Base-by-base conservation (phyloP, 805 yeast species). In the Teunomyces barrocoloradensis region DNA sequence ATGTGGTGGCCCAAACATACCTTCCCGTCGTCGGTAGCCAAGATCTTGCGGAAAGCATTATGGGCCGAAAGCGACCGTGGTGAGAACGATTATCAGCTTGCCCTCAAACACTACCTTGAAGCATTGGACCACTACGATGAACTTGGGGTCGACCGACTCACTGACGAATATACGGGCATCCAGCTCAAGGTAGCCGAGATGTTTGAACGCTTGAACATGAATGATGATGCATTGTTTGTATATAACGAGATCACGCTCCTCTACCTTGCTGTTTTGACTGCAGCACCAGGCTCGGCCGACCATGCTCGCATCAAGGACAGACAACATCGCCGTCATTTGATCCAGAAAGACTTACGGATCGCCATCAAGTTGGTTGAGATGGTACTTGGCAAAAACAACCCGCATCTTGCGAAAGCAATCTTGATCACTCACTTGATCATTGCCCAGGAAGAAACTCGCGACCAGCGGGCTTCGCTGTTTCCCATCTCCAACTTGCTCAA, bases 141-240 rank as follows among this genome's bases (percentile, higher is more conserved):
- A 23, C 66, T 81, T 40, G 75, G 74, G 0, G 62, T 89, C 68
- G 78, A 80, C 51, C 77, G 77, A 9, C 56, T 86, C 28, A 74
- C 81, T 47, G 94, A 89, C 58, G 92, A 87, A 58, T 91, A 87
- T 63, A 91, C 97, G 0, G 97, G 97, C 0, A 80, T 92, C 45
- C 96, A 91, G 59, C 73, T 92, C 63, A 89, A 91, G 58, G 71
- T 89, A 30, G 96, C 86, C 9, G 96, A 90, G 58, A 85, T 89
- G 89, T 87, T 81, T 60, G 96, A 89, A 58, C 74, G 84, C 35
- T 64, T 89, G 55, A 76, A 74, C 17, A 75, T 79, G 81, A 53
- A 59, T 28, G 79, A 79, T 11, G 86, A 85, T 44, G 95, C 96
- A 0, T 73, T 79, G 32, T 73, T 75, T 52, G 66, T 88, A 6